Percentiles rank a stretch among this genome's conserved stretches.
Evolutionary conservation across 2,329 filamentous ascomycete genomes (phyloP).

Genomic region (Venturia aucupariae): DNA sequence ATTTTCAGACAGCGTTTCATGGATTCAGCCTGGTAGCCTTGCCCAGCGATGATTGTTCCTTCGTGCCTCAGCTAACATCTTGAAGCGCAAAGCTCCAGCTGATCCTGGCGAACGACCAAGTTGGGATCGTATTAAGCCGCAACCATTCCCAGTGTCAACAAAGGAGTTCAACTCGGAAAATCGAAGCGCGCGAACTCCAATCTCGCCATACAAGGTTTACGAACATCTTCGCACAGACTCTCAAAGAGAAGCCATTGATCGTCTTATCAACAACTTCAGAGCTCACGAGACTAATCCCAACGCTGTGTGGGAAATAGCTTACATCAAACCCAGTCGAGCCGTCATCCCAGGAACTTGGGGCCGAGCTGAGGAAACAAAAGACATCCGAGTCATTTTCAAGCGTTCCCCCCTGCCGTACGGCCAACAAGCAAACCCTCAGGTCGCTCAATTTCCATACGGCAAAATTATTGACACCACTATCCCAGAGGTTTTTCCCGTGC

Average conservation of each 20-base stretch:
- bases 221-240: slow-evolving; percentile 5
- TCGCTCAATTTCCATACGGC: neutral
- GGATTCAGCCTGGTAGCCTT: slow-evolving; percentile 6
- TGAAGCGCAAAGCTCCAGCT: neutral
- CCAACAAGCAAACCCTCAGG: neutral
- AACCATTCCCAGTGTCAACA: neutral
- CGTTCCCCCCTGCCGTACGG: neutral
- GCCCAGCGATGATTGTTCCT: neutral
- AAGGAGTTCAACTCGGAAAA: neutral
- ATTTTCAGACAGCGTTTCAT: neutral
- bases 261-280: neutral
- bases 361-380: neutral
- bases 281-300: neutral
- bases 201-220: neutral
- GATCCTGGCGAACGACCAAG: slow-evolving; percentile 7
- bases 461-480: slow-evolving; percentile 1
- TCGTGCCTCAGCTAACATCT: neutral
- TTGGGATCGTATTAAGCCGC: slow-evolving; percentile 6
- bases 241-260: slow-evolving; percentile 3
- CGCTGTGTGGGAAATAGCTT: slow-evolving; percentile 2
- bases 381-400: slow-evolving; percentile 3
- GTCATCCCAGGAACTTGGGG: slow-evolving; percentile 2
- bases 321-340: slow-evolving; percentile 1
- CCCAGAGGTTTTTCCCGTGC: neutral
- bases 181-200: neutral